Evolutionary conservation across 768 basidiomycete species (phyloP).

Genomic region (Lyophyllum decastes): DNA sequence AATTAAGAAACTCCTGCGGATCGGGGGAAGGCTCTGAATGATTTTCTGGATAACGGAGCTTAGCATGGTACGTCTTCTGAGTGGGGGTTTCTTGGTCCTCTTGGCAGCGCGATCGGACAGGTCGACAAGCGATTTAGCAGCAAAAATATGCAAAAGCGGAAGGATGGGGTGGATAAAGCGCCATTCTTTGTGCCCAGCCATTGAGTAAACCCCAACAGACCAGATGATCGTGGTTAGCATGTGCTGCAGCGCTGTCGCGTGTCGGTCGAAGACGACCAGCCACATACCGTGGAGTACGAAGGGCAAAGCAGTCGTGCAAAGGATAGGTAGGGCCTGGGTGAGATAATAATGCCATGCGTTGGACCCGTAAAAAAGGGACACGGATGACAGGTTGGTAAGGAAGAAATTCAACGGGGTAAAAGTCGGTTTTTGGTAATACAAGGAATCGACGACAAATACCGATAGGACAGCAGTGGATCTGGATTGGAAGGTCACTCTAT

Average conservation of each 20-base stretch:
- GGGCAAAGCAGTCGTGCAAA: conserved; percentile 73
- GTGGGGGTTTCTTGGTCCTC: conserved; percentile 3
- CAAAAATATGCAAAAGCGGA: conserved; percentile 80
- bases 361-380: conserved; percentile 92
- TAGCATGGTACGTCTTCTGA: neutral
- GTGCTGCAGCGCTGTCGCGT: conserved; percentile 33
- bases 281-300: conserved; percentile 68
- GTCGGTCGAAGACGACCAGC: conserved; percentile 27
- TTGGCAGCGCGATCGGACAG: conserved; percentile 24
- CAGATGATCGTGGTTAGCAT: conserved; percentile 57
- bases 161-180: conserved; percentile 92
- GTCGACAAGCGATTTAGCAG: conserved; percentile 69
- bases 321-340: conserved; percentile 80
- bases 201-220: conserved; percentile 71
- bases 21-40: conserved; percentile 25
- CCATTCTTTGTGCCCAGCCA: conserved; percentile 96
- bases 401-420: conserved; percentile 86
- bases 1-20: conserved; percentile 35
- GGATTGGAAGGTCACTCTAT: conserved; percentile 1
- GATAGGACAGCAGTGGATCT: conserved; percentile 26
- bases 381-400: conserved; percentile 74
- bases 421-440: conserved; percentile 66
- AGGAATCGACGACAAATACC: conserved; percentile 60
- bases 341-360: conserved; percentile 90
- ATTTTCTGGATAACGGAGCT: neutral